Evolutionary conservation across 805 yeast genomes (phyloP).

Genomic region (Hanseniaspora vineae): DNA sequence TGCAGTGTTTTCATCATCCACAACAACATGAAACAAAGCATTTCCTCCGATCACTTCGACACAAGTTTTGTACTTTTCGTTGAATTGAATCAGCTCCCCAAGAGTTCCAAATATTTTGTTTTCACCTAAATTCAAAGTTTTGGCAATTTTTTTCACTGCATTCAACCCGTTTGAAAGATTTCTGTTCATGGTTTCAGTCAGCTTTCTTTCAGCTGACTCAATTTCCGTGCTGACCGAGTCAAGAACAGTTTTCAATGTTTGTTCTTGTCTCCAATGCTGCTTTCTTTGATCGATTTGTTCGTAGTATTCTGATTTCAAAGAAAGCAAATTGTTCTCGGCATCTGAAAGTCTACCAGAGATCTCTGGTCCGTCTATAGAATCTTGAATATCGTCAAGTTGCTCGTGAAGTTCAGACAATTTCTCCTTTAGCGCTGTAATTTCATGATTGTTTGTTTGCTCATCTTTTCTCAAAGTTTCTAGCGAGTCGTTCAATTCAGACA

Average conservation of each 20-base stretch:
- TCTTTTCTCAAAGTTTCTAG: constrained; percentile 16
- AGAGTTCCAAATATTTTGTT: constrained; percentile 70
- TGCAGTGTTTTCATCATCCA: constrained; percentile 79
- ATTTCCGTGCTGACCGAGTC: constrained; percentile 46
- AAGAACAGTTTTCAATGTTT: constrained; percentile 42
- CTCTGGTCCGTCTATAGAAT: constrained; percentile 26
- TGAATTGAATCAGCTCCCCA: constrained; percentile 71
- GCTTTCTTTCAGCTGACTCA: constrained; percentile 41
- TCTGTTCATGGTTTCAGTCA: constrained; percentile 66
- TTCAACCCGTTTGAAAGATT: constrained; percentile 55
- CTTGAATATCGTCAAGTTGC: constrained; percentile 24
- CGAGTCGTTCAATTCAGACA: constrained; percentile 24
- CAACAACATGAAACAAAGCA: constrained; percentile 77
- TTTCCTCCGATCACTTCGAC: constrained; percentile 85
- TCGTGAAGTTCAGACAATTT: constrained; percentile 12
- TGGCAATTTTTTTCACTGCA: constrained; percentile 52
- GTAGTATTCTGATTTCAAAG: constrained; percentile 29
- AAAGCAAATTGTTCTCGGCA: constrained; percentile 17
- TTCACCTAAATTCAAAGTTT: constrained; percentile 37
- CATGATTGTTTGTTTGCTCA: constrained; percentile 3
- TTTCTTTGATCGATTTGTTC: constrained; percentile 54
- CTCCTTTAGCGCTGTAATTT: constrained; percentile 1
- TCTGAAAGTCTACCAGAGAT: constrained; percentile 22
- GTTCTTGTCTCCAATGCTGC: constrained; percentile 66
- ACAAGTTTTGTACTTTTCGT: constrained; percentile 72